Percentiles rank a stretch among this genome's conserved stretches.
phyloP scores from a whole-genome alignment of 352 stramenopile genomes.

The Phytopythium kandeliae region DNA sequence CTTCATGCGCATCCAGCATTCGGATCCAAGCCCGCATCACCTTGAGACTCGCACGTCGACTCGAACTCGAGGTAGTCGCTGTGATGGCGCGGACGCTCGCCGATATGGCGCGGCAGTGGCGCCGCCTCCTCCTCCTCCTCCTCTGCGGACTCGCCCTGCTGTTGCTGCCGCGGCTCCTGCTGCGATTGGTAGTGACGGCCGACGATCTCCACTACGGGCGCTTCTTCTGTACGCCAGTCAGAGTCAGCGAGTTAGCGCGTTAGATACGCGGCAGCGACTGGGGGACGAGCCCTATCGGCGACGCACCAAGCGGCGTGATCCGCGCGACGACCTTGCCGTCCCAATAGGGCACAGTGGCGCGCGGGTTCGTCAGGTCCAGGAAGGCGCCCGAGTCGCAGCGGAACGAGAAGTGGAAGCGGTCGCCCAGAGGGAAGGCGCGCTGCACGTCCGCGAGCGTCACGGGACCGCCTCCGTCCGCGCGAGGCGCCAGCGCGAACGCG shows the following conservation, averaged over 20 bases:
- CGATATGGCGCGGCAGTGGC: slow-evolving; percentile 1
- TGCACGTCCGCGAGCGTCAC: slow-evolving; percentile 57
- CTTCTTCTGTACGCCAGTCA: neutral
- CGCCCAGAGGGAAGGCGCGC: slow-evolving; percentile 64
- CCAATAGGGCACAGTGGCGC: slow-evolving; percentile 51
- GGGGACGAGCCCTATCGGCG: too few relatives aligned
- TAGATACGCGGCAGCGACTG: too few relatives aligned
- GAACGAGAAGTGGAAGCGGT: slow-evolving; percentile 72
- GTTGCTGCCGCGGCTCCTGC: slow-evolving; percentile 18
- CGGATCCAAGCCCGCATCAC: slow-evolving; percentile 12
- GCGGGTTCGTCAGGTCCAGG: slow-evolving; percentile 67
- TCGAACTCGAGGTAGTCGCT: slow-evolving; percentile 58
- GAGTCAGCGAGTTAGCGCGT: neutral
- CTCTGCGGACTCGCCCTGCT: slow-evolving; percentile 36
- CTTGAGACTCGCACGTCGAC: slow-evolving; percentile 47
- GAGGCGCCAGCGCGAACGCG: slow-evolving; percentile 45
- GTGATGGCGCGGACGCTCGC: slow-evolving; percentile 9
- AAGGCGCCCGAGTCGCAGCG: slow-evolving; percentile 61
- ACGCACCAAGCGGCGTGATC: slow-evolving; percentile 44
- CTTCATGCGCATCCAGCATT: neutral
- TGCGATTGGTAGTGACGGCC: neutral
- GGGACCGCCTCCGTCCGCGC: slow-evolving; percentile 6
- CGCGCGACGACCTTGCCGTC: slow-evolving; percentile 69
- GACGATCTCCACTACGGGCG: slow-evolving; percentile 1
- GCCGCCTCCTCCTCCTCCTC: slow-evolving; percentile 21